Conservation (phyloP, 1,139 yeast genomes). For the Scheffersomyces quercinus region DNA sequence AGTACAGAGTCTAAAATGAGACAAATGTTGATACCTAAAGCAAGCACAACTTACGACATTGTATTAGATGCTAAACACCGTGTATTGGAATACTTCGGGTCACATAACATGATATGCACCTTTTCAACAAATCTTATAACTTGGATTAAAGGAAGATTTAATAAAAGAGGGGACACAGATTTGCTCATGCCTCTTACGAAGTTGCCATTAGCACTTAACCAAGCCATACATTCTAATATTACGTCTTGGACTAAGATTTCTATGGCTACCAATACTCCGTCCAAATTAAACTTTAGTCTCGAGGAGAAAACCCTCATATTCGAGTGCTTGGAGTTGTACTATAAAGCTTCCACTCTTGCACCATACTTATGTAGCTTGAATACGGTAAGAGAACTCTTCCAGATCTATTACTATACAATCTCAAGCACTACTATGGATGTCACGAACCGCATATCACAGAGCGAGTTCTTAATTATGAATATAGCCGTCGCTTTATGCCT, state of each 20-base stretch:
- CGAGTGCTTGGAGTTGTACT: slow-evolving; percentile 9
- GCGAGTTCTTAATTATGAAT: slow-evolving; percentile 19
- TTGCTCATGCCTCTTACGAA: slow-evolving; percentile 7
- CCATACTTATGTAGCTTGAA: slow-evolving; percentile 6
- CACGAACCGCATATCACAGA: background rate
- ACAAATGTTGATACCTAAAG: no score
- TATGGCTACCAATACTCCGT: background rate
- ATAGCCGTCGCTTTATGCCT: slow-evolving; percentile 14
- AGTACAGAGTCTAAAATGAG: no score
- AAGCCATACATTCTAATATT: slow-evolving; percentile 4
- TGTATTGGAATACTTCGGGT: slow-evolving; percentile 5
- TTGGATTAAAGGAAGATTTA: slow-evolving; percentile 6
- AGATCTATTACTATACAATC: slow-evolving; percentile 7
- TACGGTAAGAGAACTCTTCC: slow-evolving; percentile 7
- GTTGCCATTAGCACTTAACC: slow-evolving; percentile 5
- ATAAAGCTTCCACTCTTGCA: slow-evolving; percentile 4
- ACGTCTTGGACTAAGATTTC: slow-evolving; percentile 2
- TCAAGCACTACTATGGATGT: slow-evolving; percentile 4
- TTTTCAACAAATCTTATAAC: slow-evolving; percentile 8
- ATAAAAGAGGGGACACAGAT: slow-evolving; percentile 1
- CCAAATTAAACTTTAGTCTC: slow-evolving; percentile 1
- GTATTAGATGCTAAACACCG: no score
- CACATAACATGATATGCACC: slow-evolving; percentile 9
- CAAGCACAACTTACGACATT: no score
- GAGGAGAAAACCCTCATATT: slow-evolving; percentile 5